Evolutionary conservation across 192 early-diverging fungal species (phyloP).

Genomic region (Spizellomyces punctatus): DNA sequence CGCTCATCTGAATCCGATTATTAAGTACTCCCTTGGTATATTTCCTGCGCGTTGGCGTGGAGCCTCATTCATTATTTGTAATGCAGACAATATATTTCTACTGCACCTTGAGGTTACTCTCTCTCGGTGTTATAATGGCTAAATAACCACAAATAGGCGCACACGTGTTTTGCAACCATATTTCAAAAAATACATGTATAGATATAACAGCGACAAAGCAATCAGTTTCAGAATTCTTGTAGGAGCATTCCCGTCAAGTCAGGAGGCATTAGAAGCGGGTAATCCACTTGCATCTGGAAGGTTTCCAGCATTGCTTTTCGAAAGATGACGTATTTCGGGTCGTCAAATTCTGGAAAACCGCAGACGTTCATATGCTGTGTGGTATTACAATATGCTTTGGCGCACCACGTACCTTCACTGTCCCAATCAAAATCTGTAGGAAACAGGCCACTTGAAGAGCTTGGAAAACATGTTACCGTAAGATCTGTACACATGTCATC

Average conservation of each 20-base stretch:
- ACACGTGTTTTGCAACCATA: background rate
- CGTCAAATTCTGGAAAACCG: slow-evolving; percentile 29
- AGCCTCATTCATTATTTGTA: too few relatives aligned
- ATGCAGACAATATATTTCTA: background rate
- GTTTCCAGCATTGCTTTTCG: slow-evolving; percentile 34
- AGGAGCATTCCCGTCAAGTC: slow-evolving; percentile 37
- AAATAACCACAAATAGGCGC: background rate
- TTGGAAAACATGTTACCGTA: too few relatives aligned
- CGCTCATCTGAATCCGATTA: background rate
- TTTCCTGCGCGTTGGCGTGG: too few relatives aligned
- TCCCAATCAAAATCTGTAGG: background rate
- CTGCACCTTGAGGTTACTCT: background rate
- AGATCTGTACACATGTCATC: too few relatives aligned
- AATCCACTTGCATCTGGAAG: slow-evolving; percentile 41
- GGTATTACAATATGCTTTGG: background rate
- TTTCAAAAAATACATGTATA: background rate
- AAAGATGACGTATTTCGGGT: slow-evolving; percentile 42
- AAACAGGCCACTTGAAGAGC: slow-evolving; percentile 4
- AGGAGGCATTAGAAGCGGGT: slow-evolving; percentile 43
- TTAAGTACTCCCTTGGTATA: too few relatives aligned
- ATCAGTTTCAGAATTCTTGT: slow-evolving; percentile 33
- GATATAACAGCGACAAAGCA: background rate
- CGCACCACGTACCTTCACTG: slow-evolving; percentile 1
- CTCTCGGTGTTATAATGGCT: background rate
- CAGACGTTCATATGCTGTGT: background rate